These are phyloP conservation scores for Coprinellus micaceus DNA, from an alignment of 768 basidiomycete species.

Conservation along the genomic window DNA sequence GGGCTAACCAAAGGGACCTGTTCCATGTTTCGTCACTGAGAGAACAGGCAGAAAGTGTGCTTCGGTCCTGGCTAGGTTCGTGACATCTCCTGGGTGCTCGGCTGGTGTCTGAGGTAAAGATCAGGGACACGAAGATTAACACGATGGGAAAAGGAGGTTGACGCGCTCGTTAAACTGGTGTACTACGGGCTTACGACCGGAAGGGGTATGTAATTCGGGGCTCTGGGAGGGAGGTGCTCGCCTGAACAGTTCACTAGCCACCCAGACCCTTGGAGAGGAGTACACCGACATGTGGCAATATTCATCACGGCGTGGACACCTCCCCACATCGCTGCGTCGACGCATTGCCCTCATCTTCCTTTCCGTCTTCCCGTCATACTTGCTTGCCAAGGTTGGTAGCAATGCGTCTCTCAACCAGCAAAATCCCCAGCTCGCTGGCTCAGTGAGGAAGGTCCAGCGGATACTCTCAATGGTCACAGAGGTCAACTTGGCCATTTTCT, in stretches of 20 bases:
- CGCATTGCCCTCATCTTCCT: constrained; percentile 61
- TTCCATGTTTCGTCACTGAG: constrained; percentile 72
- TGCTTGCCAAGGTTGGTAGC: constrained; percentile 47
- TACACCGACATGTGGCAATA: constrained; percentile 84
- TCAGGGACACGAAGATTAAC: constrained; percentile 77
- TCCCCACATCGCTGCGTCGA: constrained; percentile 41
- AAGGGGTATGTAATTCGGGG: constrained; percentile 46
- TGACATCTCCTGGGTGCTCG: constrained; percentile 6
- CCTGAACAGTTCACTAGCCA: constrained; percentile 40
- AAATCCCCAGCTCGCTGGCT: constrained; percentile 30
- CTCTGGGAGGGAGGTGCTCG: neutral
- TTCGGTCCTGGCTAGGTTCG: constrained; percentile 76
- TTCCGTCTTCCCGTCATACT: constrained; percentile 61
- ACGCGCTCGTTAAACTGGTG: constrained; percentile 58
- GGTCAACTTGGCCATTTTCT: constrained; percentile 77
- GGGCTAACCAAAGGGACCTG: constrained; percentile 80
- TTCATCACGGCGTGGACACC: constrained; percentile 34
- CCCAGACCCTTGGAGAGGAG: constrained; percentile 86
- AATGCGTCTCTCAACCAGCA: constrained; percentile 33
- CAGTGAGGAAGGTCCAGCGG: constrained; percentile 42
- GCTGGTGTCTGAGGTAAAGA: neutral
- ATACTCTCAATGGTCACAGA: constrained; percentile 59
- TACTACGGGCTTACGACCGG: constrained; percentile 78
- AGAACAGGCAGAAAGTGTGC: constrained; percentile 70
- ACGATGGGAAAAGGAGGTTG: constrained; percentile 79